Evolutionary conservation across 2,329 filamentous ascomycete species (phyloP).

Genomic region (Apiospora malaysiana): DNA sequence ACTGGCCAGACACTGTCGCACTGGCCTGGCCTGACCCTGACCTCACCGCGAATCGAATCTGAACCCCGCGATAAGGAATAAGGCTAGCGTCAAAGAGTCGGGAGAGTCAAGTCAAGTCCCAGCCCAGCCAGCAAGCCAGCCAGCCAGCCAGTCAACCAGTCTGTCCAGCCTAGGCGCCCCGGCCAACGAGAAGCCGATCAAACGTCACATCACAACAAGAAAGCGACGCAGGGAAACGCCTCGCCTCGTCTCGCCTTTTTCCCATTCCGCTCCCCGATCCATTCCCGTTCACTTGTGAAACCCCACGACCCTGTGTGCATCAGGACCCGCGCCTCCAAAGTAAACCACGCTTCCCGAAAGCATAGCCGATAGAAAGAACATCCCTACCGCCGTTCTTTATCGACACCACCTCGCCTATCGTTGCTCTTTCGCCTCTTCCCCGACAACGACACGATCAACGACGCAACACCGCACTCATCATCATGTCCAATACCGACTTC

Average conservation of each 20-base stretch:
- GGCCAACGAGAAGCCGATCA: conserved; percentile 15
- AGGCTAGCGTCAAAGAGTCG: conserved; percentile 9
- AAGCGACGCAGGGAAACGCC: not conserved
- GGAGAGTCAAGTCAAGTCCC: not conserved
- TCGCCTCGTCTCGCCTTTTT: not conserved
- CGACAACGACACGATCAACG: not conserved
- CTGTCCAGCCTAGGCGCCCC: not conserved
- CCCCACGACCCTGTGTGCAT: not conserved
- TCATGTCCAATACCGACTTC: conserved; percentile 96
- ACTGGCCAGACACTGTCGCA: no score
- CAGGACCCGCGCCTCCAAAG: not conserved
- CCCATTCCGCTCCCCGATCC: not conserved
- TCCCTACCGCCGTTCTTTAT: not conserved
- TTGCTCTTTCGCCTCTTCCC: not conserved
- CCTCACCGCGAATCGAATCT: conserved; percentile 6
- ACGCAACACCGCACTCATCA: conserved; percentile 34
- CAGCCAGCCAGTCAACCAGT: not conserved
- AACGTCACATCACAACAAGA: conserved; percentile 21
- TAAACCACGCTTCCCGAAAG: not conserved
- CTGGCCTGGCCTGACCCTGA: not conserved
- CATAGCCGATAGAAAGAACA: not conserved
- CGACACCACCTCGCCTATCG: not conserved
- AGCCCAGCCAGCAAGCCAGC: no score
- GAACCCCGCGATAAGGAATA: conserved; percentile 17
- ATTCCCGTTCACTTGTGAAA: not conserved